Percentiles rank a stretch among this genome's conserved stretches.
These are phyloP conservation scores for Pseudognaphalium luteoalbum DNA, from an alignment of 129 eudicot genomes.

Conservation along the genomic window DNA sequence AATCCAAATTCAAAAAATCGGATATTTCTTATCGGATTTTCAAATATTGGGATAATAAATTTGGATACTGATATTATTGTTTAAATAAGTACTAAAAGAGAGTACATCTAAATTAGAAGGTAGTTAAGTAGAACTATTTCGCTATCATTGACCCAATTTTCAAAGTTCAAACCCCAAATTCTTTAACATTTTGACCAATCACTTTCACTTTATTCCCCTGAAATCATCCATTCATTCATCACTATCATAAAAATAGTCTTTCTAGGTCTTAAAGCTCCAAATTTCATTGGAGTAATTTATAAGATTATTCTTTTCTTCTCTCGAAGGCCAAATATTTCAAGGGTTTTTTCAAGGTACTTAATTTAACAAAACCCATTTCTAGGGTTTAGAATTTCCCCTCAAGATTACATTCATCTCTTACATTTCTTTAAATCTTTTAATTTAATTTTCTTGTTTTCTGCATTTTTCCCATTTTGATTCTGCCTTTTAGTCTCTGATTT, in stretches of 20 bases:
- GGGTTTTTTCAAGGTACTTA: not conserved
- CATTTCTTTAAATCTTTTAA: constrained; percentile 11
- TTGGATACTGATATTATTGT: too few relatives aligned
- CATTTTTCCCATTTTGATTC: constrained; percentile 15
- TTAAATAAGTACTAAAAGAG: constrained; percentile 7
- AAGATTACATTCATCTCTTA: constrained; percentile 11
- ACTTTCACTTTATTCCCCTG: constrained; percentile 42
- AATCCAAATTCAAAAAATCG: too few relatives aligned
- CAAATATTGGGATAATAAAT: too few relatives aligned
- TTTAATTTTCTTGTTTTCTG: constrained; percentile 27
- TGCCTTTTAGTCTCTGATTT: constrained; percentile 19
- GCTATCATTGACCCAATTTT: constrained; percentile 28
- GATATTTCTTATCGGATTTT: too few relatives aligned
- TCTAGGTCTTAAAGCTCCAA: not conserved
- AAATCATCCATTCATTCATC: not conserved
- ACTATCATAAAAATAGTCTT: constrained; percentile 2
- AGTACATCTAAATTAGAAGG: constrained; percentile 24
- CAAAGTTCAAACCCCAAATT: constrained; percentile 30
- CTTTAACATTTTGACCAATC: constrained; percentile 34
- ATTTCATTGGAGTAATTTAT: constrained; percentile 8
- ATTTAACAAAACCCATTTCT: constrained; percentile 22
- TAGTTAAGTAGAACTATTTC: not conserved
- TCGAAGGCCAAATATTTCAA: not conserved
- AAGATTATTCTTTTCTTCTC: constrained; percentile 23
- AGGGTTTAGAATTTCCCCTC: constrained; percentile 26